A percentile compares a stretch with the other conserved stretches of the same genome.
Evolutionary conservation across 345 rosid species (phyloP).

Genomic region (Raphanus sativus): DNA sequence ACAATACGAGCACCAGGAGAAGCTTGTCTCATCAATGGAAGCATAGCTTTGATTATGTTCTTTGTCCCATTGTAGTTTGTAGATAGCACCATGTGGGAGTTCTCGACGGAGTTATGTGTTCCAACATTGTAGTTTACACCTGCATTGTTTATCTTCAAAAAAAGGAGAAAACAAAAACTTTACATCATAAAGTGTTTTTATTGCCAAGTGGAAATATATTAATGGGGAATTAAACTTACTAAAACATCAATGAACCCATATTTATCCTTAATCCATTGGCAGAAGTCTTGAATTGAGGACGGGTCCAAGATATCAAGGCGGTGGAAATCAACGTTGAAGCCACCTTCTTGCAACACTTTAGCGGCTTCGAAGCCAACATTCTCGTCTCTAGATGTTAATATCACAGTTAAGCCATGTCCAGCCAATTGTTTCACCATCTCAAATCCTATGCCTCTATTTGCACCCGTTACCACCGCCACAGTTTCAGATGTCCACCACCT

Average conservation of each 20-base stretch:
- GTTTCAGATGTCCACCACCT: constrained; percentile 97
- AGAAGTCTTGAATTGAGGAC: constrained; percentile 55
- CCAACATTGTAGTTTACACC: constrained; percentile 86
- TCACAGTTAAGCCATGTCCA: constrained; percentile 71
- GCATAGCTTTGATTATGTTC: constrained; percentile 69
- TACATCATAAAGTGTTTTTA: background rate
- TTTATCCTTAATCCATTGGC: constrained; percentile 61
- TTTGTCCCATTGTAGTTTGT: constrained; percentile 90
- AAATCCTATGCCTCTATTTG: constrained; percentile 91
- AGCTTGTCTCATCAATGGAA: constrained; percentile 79
- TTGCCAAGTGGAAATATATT: background rate
- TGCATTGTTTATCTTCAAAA: constrained; percentile 83
- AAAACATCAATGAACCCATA: constrained; percentile 73
- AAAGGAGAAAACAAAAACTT: background rate
- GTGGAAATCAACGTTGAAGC: constrained; percentile 72
- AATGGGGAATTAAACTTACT: constrained; percentile 45
- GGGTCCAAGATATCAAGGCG: constrained; percentile 69
- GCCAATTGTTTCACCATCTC: constrained; percentile 91
- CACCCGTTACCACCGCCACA: constrained; percentile 87
- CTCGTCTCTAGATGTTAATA: constrained; percentile 74
- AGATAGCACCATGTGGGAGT: constrained; percentile 56
- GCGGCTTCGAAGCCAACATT: constrained; percentile 80
- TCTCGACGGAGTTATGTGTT: constrained; percentile 70
- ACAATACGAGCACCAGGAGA: constrained; percentile 78
- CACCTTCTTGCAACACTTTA: constrained; percentile 77